Base-by-base conservation (phyloP, 1,139 yeast species). In the Debaryomyces singareniensis region DNA sequence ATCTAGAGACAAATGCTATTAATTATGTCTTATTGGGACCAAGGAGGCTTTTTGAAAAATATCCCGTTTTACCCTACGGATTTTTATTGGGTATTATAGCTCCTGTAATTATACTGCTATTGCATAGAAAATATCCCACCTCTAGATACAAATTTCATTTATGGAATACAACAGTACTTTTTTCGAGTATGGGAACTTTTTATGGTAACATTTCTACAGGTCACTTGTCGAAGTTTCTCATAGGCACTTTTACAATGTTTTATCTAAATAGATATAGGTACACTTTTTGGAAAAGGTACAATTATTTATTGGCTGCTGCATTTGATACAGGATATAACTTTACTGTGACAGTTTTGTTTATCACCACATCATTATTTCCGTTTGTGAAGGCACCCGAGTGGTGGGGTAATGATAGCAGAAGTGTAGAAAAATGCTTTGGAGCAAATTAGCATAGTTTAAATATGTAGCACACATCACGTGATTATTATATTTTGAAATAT, bases 121-220 rank as follows among this genome's bases (percentile, higher is more conserved):
- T 61, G n/a, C 61, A 62, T 37, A 45, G 37, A 20, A 34, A 33
- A 14, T 45, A 26, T 23, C 54, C 53, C 1, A 33, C 29, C 2
- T 24, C 35, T 4, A 13, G 15, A 9, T 34, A 49, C 15, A 52
- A 53, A 16, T 62, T 64, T 37, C 45, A 60, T 31, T 46, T 52
- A 24, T 65, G 70, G 70, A 70, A 69, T 43, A 59, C 72, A 5
- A 68, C 75, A 0, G 72, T 70, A 3, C 54, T 69, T 32, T 68
- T 68, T 33, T 65, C 75, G 4, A 53, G 69, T 27, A 60, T 68
- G 66, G 59, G 71, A 23, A 51, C 37, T 11, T 69, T 70, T 45
- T 68, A 68, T 36, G 75, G 75, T 3, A 68, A 68, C 39, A 44
- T 68, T 12, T 66, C 73, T n/a, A 68, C 75, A 0, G 75, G 75